A percentile compares a stretch with the other conserved stretches of the same genome.
phyloP scores from a whole-genome alignment of 768 basidiomycete species.

The Xerocomus spinulosus region DNA sequence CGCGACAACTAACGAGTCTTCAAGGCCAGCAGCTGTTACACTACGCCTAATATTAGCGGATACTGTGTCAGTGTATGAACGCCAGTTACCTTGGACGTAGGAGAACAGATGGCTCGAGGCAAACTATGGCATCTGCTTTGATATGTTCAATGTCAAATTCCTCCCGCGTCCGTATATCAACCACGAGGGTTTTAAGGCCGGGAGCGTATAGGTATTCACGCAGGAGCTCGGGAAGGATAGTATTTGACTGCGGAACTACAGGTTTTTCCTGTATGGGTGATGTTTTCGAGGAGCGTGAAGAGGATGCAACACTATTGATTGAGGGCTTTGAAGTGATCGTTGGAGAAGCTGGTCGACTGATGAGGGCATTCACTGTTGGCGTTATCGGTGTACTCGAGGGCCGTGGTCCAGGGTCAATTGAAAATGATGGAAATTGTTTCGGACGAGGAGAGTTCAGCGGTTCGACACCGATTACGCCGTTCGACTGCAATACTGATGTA shows the following conservation, averaged over 20 bases:
- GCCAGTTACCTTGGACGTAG: slow-evolving; percentile 56
- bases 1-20: slow-evolving; percentile 66
- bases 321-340: slow-evolving; percentile 42
- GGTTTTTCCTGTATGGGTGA: slow-evolving; percentile 33
- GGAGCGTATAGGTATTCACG: slow-evolving; percentile 49
- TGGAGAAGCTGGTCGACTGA: slow-evolving; percentile 63
- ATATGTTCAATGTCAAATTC: slow-evolving; percentile 78
- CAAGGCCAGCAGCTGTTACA: slow-evolving; percentile 60
- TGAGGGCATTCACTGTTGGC: slow-evolving; percentile 49
- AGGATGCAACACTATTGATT: slow-evolving; percentile 33
- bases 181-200: slow-evolving; percentile 58
- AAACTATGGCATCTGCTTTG: slow-evolving; percentile 62
- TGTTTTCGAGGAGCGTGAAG: slow-evolving; percentile 29
- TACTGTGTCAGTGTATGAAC: background rate
- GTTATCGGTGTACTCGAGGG: slow-evolving; percentile 71
- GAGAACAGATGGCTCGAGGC: slow-evolving; percentile 80
- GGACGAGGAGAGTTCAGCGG: slow-evolving; percentile 29
- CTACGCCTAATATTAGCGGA: slow-evolving; percentile 37
- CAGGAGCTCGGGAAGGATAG: slow-evolving; percentile 56
- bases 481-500: slow-evolving; percentile 26
- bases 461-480: slow-evolving; percentile 28
- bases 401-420: slow-evolving; percentile 47
- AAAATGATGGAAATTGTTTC: slow-evolving; percentile 38
- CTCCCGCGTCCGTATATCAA: slow-evolving; percentile 78
- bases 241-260: slow-evolving; percentile 56